Conservation (phyloP, 176 grass and related monocot species). For the Eleusine coracana region DNA sequence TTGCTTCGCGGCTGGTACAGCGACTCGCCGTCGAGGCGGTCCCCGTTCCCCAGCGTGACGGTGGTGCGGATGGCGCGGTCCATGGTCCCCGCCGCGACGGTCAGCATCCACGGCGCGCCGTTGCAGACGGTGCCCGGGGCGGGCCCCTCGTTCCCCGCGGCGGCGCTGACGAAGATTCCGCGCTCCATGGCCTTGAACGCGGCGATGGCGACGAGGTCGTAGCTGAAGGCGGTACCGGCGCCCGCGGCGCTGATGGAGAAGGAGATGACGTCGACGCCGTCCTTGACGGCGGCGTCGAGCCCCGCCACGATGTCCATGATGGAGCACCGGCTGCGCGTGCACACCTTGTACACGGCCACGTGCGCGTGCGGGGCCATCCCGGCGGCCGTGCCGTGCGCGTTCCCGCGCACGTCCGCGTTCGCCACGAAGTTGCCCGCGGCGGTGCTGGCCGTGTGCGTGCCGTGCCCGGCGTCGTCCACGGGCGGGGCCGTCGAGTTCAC, state of each 20-base stretch:
- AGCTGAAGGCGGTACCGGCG: slow-evolving; percentile 40
- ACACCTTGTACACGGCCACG: slow-evolving; percentile 77
- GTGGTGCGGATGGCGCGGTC: slow-evolving; percentile 55
- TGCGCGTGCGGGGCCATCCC: slow-evolving; percentile 81
- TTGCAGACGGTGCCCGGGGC: slow-evolving; percentile 34
- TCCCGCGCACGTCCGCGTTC: slow-evolving; percentile 60
- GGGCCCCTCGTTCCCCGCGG: slow-evolving; percentile 57
- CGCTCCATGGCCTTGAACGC: slow-evolving; percentile 66
- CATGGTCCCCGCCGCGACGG: slow-evolving; percentile 64
- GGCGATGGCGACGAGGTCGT: slow-evolving; percentile 59
- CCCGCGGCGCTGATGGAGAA: slow-evolving; percentile 53
- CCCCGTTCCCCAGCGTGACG: slow-evolving; percentile 62
- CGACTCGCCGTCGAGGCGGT: slow-evolving; percentile 63
- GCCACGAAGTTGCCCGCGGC: slow-evolving; percentile 71
- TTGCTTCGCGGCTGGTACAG: slow-evolving; percentile 55
- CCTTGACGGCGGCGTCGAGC: slow-evolving; percentile 58
- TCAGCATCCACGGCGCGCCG: slow-evolving; percentile 70
- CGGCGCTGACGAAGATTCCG: slow-evolving; percentile 67
- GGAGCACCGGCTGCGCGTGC: slow-evolving; percentile 53
- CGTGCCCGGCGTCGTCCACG: slow-evolving; percentile 63
- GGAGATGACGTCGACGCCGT: slow-evolving; percentile 67
- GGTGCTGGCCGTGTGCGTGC: slow-evolving; percentile 75
- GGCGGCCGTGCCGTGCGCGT: slow-evolving; percentile 68
- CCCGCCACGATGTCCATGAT: slow-evolving; percentile 64
- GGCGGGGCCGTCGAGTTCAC: slow-evolving; percentile 45